A percentile compares a stretch with the other conserved stretches of the same genome.
phyloP scores from a whole-genome alignment of 2,329 filamentous ascomycete genomes.

The Neopestalotiopsis sp. region DNA sequence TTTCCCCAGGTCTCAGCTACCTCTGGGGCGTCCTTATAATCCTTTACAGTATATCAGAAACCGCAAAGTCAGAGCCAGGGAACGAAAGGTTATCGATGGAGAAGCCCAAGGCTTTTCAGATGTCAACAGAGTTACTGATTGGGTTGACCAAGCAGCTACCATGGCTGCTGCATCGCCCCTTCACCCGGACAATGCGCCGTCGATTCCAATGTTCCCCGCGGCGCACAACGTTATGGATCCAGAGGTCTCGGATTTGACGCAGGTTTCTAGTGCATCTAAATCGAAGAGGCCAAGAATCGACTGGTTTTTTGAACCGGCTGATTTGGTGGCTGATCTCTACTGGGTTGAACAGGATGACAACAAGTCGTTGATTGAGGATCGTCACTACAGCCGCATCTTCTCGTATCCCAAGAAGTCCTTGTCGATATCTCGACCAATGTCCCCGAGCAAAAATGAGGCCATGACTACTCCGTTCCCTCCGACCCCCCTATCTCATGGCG shows the following conservation, averaged over 20 bases:
- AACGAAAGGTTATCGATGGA: conserved; percentile 75
- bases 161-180: conserved; percentile 45
- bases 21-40: conserved; percentile 78
- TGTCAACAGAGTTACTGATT: conserved; percentile 70
- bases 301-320: conserved; percentile 83
- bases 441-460: conserved; percentile 25
- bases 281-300: conserved; percentile 77
- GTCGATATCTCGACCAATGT: conserved; percentile 18
- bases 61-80: conserved; percentile 80
- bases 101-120: conserved; percentile 80
- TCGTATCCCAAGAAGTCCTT: conserved; percentile 56
- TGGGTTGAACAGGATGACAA: conserved; percentile 88
- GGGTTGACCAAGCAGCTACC: conserved; percentile 73
- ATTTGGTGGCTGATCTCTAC: conserved; percentile 86
- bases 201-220: conserved; percentile 50
- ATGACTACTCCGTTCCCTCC: conserved; percentile 13
- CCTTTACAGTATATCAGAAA: conserved; percentile 93
- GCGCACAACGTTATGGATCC: conserved; percentile 51
- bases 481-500: not conserved
- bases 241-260: conserved; percentile 42
- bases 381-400: conserved; percentile 76
- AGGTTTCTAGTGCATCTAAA: conserved; percentile 56
- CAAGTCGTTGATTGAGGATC: conserved; percentile 81
- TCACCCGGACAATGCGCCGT: conserved; percentile 35
- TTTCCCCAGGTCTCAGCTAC: conserved; percentile 37